Conservation (phyloP, 257 asterid genomes). For the Ilex asprella region DNA sequence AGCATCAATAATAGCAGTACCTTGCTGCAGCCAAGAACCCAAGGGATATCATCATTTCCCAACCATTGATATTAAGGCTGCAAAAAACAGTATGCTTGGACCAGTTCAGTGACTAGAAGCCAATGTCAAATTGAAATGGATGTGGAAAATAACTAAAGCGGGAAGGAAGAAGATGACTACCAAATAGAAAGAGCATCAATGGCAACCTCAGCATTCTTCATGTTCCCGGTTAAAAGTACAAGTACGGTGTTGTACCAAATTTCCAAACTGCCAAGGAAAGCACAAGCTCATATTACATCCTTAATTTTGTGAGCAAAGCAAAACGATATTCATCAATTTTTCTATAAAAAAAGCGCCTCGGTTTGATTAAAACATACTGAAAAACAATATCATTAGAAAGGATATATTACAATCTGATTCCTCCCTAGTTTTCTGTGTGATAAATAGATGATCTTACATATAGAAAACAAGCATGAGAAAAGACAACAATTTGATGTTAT, state of each 20-base stretch:
- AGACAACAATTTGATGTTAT: too few species aligned
- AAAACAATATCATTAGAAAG: not conserved
- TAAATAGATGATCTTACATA: too few species aligned
- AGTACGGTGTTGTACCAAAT: slow-evolving; percentile 68
- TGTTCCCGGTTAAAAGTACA: slow-evolving; percentile 59
- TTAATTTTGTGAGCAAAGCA: not conserved
- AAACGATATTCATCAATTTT: too few species aligned
- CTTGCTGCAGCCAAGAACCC: slow-evolving; percentile 73
- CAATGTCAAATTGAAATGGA: not conserved
- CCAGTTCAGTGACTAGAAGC: not conserved
- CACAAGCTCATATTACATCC: not conserved
- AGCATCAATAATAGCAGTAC: slow-evolving; percentile 17
- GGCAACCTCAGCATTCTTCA: slow-evolving; percentile 57
- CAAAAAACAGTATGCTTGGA: slow-evolving; percentile 1
- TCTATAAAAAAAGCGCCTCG: too few species aligned
- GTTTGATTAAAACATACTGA: too few species aligned
- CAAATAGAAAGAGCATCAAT: slow-evolving; percentile 70
- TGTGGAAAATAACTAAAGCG: not conserved
- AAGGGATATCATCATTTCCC: slow-evolving; percentile 75
- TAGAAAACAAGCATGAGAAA: too few species aligned
- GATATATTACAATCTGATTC: too few species aligned
- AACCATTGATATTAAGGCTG: slow-evolving; percentile 66
- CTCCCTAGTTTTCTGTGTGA: too few species aligned
- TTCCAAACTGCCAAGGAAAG: slow-evolving; percentile 40
- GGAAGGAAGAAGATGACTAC: slow-evolving; percentile 19